Evolutionary conservation across 306 rosid genomes (phyloP), one percentile per base, ranked within the genome.

Genomic region (Corylus americana): DNA sequence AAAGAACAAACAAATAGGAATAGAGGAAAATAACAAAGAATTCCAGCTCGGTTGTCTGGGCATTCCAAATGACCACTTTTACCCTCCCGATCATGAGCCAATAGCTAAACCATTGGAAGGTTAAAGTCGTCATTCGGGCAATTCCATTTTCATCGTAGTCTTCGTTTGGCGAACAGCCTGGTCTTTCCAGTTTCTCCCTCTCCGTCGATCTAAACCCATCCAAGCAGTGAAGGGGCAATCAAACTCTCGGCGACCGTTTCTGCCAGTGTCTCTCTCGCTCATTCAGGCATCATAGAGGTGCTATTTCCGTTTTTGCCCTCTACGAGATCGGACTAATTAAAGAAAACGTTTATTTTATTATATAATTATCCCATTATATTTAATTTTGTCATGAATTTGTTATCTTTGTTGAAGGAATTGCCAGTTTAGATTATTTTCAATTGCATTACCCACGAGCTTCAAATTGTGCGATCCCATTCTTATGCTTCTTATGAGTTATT

Each of bases 141-240:
- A 17, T 20, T 17, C 42, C 54, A 63, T 62, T 50, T 80, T 76
- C 79, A 55, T 80, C 48, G 79, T 11, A 49, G 74, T 55, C 84
- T 57, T 80, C 84, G 84, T 73, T 11, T 47, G 42, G 13, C 17
- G 27, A 14, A 53, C 79, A 58, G 20, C 17, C 16, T 22, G 27
- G 50, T 76, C 7, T 54, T 0, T 77, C 44, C 44, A 2, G 63
- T 14, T 13, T 45, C 22, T 37, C 59, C 16, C 73, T 16, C 49
- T 20, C 37, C 16, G 44, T 39, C 80, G 77, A 73, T 84, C 87
- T 68, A 50, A 50, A 74, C 53, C 77, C 77, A 59, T 78, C 42
- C 49, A 20, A 80, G 61, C 71, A 11, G 54, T 25, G 77, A 58
- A 49, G 64, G 22, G 61, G 64, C 67, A 62, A 11, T 67, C 83